Evolutionary conservation across 768 basidiomycete genomes (phyloP), one percentile per base, ranked within the genome.

Genomic region (Lentinula raphanica): DNA sequence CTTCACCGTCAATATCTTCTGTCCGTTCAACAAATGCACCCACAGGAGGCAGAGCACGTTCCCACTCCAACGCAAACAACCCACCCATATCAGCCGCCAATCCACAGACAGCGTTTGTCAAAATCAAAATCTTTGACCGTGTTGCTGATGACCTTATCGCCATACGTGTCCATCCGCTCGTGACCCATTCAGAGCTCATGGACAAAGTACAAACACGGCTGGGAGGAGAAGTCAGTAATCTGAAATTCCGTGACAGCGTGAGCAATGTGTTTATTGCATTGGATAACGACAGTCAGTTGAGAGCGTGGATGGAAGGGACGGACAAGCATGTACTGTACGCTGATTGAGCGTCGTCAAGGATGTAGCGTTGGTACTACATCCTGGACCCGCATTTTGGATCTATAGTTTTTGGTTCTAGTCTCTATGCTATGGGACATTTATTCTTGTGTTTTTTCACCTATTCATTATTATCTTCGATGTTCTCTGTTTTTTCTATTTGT

Each of bases 111-210:
- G 90, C 95, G 23, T 98, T 94, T 72, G 82, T 98, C 63, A 99
- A 98, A 76, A 97, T 99, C 75, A 99, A 99, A 75, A 93, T 99
- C 45, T 97, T 97, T 69, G 92, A 97, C 73, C 84, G 91, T 38
- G 79, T 88, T 57, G 88, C 93, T 25, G 95, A 98, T 68, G 97
- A 99, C 70, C 76, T 98, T 56, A 94, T 98, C 62, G 97, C 97
- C 3, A 97, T 98, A 57, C 87, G 97, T 13, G 96, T 98, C 28
- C 94, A 96, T 68, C 97, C 97, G 23, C 84, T 81, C 53, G 94
- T 98, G 39, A 85, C 90, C 7, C 88, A 91, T 66, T 76, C 72
- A 9, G 93, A 96, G 66, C 78, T 99, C 60, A 87, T 97, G 79
- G 90, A 86, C 51, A 99, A 98, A 74, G 91, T 98, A 32, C 86